Conservation (phyloP, 495 filamentous ascomycete species). For the Lophium mytilinum region DNA sequence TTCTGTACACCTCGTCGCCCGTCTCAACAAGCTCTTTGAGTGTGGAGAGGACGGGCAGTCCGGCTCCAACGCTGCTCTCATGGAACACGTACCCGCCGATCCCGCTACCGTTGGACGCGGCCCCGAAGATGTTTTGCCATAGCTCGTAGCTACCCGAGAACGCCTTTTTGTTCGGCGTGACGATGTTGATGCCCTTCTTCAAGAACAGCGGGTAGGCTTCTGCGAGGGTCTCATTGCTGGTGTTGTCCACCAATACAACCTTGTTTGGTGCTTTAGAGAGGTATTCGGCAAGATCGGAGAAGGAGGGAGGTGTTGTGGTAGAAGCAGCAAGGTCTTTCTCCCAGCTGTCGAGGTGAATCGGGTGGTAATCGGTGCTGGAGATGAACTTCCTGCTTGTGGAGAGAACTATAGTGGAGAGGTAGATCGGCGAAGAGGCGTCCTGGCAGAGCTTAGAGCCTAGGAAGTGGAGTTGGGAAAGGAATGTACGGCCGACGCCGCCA, state of each 20-base stretch:
- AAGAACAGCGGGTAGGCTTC: slow-evolving; percentile 71
- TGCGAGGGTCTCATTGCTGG: slow-evolving; percentile 73
- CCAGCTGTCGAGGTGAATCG: slow-evolving; percentile 31
- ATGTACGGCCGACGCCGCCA: slow-evolving; percentile 86
- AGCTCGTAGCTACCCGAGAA: slow-evolving; percentile 69
- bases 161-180: slow-evolving; percentile 96
- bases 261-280: slow-evolving; percentile 62
- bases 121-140: slow-evolving; percentile 73
- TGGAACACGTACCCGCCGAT: slow-evolving; percentile 77
- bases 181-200: slow-evolving; percentile 70
- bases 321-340: slow-evolving; percentile 42
- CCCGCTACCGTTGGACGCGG: slow-evolving; percentile 38
- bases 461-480: slow-evolving; percentile 67
- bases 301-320: slow-evolving; percentile 48
- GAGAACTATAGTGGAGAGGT: slow-evolving; percentile 68
- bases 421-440: slow-evolving; percentile 43
- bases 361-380: slow-evolving; percentile 50
- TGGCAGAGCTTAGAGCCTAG: slow-evolving; percentile 46
- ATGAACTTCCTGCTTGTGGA: slow-evolving; percentile 72
- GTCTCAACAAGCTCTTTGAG: slow-evolving; percentile 83
- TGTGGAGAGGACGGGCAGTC: slow-evolving; percentile 84
- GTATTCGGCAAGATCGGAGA: slow-evolving; percentile 61
- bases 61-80: slow-evolving; percentile 86
- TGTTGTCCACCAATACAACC: slow-evolving; percentile 85
- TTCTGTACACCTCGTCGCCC: slow-evolving; percentile 75